A percentile compares a stretch with the other conserved stretches of the same genome.
These are phyloP conservation scores for Hypoxylon sp. DNA, from an alignment of 2,329 filamentous ascomycete genomes.

Conservation along the genomic window DNA sequence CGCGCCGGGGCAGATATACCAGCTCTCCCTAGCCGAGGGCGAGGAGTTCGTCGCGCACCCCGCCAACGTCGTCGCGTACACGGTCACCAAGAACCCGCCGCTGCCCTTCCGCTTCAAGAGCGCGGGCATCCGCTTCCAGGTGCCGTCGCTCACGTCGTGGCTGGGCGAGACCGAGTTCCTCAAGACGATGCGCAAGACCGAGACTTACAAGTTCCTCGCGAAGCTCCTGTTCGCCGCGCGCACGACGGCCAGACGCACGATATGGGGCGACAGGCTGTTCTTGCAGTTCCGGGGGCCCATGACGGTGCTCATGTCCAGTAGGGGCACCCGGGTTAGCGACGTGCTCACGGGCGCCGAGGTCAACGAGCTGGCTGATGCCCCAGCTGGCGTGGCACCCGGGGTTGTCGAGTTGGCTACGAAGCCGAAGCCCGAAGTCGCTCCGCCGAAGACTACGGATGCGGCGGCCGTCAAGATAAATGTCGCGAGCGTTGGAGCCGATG, in stretches of 20 bases:
- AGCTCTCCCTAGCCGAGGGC: constrained; percentile 80
- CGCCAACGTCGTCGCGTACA: constrained; percentile 91
- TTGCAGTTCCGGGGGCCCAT: constrained; percentile 88
- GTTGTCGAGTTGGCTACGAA: constrained; percentile 63
- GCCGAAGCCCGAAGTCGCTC: constrained; percentile 50
- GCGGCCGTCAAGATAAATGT: constrained; percentile 63
- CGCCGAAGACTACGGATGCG: constrained; percentile 50
- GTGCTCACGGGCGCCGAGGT: constrained; percentile 81
- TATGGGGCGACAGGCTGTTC: constrained; percentile 95
- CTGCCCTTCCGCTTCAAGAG: constrained; percentile 87
- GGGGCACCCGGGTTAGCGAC: constrained; percentile 83
- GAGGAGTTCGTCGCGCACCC: constrained; percentile 95
- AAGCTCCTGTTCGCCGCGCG: constrained; percentile 75
- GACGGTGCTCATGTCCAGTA: constrained; percentile 87
- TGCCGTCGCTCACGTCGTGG: constrained; percentile 75
- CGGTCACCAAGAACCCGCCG: constrained; percentile 77
- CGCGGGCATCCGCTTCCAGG: constrained; percentile 81
- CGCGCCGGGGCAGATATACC: constrained; percentile 89
- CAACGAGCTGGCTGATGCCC: constrained; percentile 88
- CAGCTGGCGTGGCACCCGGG: constrained; percentile 75
- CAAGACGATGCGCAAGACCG: constrained; percentile 75
- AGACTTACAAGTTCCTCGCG: constrained; percentile 77
- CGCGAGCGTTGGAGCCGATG: constrained; percentile 68
- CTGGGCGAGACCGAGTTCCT: constrained; percentile 80
- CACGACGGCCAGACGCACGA: constrained; percentile 81